Evolutionary conservation across 2,329 filamentous ascomycete species (phyloP), one percentile per base, ranked within the genome.

Genomic region (Claviceps sp.): DNA sequence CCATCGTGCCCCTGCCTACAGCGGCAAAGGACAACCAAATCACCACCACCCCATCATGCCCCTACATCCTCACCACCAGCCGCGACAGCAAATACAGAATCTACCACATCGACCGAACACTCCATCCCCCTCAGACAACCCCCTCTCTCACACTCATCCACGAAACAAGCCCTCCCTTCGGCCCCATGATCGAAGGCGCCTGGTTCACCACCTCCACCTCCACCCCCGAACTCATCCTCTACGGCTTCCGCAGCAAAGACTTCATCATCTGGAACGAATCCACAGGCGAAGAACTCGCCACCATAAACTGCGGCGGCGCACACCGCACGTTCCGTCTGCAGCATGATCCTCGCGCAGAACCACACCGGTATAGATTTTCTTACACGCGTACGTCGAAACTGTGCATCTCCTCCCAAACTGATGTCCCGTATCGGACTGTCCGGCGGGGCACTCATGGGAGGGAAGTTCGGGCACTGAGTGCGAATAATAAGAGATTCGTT

Each of bases 221-320:
- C 11, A 44, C 65, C 0, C 65, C 71, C 1, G 74, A 86, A 47
- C 70, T 95, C 1, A 71, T 89, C 30, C 70, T 95, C 13, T 87
- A 84, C 63, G 91, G 91, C 3, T 97, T 96, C 68, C 81, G 79
- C 52, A 82, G 85, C 62, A 88, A 82, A 55, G 73, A 81, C 47
- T 94, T 97, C 62, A 72, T 95, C 13, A 76, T 91, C 9, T 93
- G 87, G 79, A 87, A 95, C 63, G 82, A 87, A 62, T 82, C 79
- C 0, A 72, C 71, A 1, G 81, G 87, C 54, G 76, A 80, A 52
- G 85, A 91, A 60, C 66, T 91, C 16, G 78, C 84, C 51, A 75
- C 73, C 1, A 74, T 95, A 34, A 82, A 89, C 48, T 96, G 91
- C 62, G 91, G 90, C 52, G 91, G 91, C 37, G 83, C 82, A 0